Conservation (phyloP, 805 yeast genomes). For the Cyberlindnera galapagoensis region DNA sequence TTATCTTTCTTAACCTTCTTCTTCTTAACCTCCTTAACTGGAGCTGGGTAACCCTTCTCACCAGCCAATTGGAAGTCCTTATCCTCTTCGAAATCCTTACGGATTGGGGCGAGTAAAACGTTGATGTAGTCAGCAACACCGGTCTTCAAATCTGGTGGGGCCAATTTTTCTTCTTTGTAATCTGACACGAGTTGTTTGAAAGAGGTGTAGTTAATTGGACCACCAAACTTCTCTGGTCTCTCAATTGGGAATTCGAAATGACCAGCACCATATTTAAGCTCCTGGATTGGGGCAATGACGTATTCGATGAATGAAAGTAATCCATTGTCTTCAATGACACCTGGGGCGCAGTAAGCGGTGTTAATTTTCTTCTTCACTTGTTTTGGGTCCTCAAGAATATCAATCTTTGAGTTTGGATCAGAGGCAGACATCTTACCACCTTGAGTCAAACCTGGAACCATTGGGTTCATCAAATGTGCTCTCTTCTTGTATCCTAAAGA, state of each 20-base stretch:
- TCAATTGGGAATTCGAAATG: constrained; percentile 64
- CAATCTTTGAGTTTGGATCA: constrained; percentile 97
- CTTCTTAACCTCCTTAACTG: constrained; percentile 49
- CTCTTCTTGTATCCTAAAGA: constrained; percentile 90
- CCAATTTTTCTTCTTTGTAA: constrained; percentile 63
- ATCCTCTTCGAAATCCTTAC: constrained; percentile 54
- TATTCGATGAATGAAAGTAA: constrained; percentile 77
- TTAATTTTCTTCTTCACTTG: constrained; percentile 83
- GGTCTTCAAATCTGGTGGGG: constrained; percentile 89
- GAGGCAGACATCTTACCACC: constrained; percentile 99
- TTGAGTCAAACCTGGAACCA: constrained; percentile 96
- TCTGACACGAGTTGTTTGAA: constrained; percentile 67
- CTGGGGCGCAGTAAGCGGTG: constrained; percentile 94
- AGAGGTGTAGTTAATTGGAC: constrained; percentile 68
- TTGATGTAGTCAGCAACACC: constrained; percentile 89
- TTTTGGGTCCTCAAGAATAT: constrained; percentile 84
- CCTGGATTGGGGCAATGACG: constrained; percentile 82
- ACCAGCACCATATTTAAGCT: constrained; percentile 55
- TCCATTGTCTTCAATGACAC: constrained; percentile 87
- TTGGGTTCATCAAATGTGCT: constrained; percentile 97
- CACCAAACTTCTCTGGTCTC: constrained; percentile 97
- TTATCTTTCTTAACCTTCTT: constrained; percentile 79
- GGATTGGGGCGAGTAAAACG: constrained; percentile 75
- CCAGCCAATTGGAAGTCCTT: constrained; percentile 72
- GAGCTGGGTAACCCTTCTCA: constrained; percentile 80